Conservation (phyloP, 768 basidiomycete species). For the Hemileccinum impolitum region DNA sequence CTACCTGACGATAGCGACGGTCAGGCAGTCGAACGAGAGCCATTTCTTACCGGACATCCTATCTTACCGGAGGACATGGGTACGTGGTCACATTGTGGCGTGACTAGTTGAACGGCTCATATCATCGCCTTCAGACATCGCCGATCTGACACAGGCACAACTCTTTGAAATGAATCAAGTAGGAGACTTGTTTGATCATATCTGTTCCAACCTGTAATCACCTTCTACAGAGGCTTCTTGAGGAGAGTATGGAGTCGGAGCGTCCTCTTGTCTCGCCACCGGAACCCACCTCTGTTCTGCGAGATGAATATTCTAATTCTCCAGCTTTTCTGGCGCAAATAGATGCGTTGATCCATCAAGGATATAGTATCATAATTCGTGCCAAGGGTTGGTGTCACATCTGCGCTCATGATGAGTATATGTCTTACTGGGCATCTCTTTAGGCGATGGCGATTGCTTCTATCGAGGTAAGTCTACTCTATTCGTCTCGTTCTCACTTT, state of each 20-base stretch:
- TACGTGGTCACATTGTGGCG: slow-evolving; percentile 4
- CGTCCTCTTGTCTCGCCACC: slow-evolving; percentile 56
- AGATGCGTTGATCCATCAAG: slow-evolving; percentile 58
- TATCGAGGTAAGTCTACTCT: slow-evolving; percentile 65
- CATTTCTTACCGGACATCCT: slow-evolving; percentile 28
- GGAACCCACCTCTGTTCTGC: slow-evolving; percentile 50
- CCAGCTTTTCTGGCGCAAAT: slow-evolving; percentile 69
- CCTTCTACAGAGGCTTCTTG: slow-evolving; percentile 33
- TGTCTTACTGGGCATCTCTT: neutral
- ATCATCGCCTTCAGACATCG: slow-evolving; percentile 27
- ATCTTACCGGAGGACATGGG: slow-evolving; percentile 31
- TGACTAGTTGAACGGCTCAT: neutral
- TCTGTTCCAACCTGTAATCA: neutral
- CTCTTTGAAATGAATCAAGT: slow-evolving; percentile 43
- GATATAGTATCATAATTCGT: slow-evolving; percentile 65
- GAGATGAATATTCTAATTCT: slow-evolving; percentile 63
- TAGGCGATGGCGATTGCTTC: slow-evolving; percentile 90
- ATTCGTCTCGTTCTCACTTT: slow-evolving; percentile 1
- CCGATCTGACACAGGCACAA: slow-evolving; percentile 30
- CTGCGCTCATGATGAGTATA: neutral
- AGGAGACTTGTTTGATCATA: neutral
- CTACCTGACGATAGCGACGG: slow-evolving; percentile 18
- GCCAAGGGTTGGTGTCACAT: slow-evolving; percentile 54
- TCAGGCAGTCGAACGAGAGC: slow-evolving; percentile 6
- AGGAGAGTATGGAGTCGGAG: slow-evolving; percentile 35